phyloP scores from a whole-genome alignment of 2,329 filamentous ascomycete genomes.

The Zymoseptoria ardabiliae region DNA sequence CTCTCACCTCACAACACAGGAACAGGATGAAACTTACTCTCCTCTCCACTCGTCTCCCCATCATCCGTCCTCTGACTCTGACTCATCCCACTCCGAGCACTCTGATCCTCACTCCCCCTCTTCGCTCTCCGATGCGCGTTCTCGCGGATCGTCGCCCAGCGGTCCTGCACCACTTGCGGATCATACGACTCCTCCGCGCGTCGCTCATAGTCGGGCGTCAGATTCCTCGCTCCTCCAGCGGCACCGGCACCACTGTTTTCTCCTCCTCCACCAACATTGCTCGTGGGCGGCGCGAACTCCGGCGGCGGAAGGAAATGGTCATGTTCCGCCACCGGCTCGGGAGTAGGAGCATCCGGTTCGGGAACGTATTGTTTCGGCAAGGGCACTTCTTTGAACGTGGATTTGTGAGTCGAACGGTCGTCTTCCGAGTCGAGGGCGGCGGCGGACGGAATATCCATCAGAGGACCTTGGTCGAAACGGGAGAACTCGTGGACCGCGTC shows the following conservation, averaged over 20 bases:
- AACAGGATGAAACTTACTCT: slow-evolving; percentile 57
- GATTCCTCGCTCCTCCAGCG: too few relatives aligned
- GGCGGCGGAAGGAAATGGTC: slow-evolving; percentile 8
- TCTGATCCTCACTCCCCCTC: slow-evolving; percentile 53
- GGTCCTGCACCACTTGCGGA: slow-evolving; percentile 52
- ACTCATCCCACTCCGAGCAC: slow-evolving; percentile 41
- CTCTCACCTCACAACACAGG: not conserved
- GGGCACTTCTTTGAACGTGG: not conserved
- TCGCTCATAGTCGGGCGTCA: slow-evolving; percentile 23
- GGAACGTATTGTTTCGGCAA: not conserved
- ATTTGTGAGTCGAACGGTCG: slow-evolving; percentile 3
- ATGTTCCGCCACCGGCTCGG: slow-evolving; percentile 9
- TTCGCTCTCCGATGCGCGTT: slow-evolving; percentile 76
- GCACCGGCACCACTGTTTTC: too few relatives aligned
- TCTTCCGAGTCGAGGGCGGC: slow-evolving; percentile 44
- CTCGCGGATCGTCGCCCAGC: slow-evolving; percentile 93
- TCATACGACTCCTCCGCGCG: slow-evolving; percentile 33
- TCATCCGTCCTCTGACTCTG: slow-evolving; percentile 59
- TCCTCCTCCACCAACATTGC: too few relatives aligned
- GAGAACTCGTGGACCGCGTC: slow-evolving; percentile 57
- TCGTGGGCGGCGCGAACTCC: not conserved
- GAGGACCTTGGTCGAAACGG: slow-evolving; percentile 80
- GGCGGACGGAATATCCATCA: slow-evolving; percentile 80
- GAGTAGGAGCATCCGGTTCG: slow-evolving; percentile 3
- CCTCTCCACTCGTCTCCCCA: slow-evolving; percentile 88